Percentiles rank a stretch among this genome's conserved stretches.
Evolutionary conservation across 1,284 basidiomycete species (phyloP).

Genomic region (Ustilago curta): DNA sequence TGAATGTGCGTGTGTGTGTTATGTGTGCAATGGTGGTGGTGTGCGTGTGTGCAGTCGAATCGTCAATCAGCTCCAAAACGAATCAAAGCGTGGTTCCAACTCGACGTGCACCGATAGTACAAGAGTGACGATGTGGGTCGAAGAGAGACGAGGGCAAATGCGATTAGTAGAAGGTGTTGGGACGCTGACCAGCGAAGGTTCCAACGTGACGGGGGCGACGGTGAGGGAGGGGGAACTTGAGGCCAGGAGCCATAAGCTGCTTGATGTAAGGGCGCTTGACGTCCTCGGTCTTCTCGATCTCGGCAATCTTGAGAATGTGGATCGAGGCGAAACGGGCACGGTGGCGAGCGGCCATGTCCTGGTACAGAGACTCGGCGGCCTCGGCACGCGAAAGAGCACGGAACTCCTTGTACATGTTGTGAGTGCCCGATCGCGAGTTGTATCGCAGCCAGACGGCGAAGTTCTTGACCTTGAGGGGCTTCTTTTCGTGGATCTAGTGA

Average conservation of each 20-base stretch:
- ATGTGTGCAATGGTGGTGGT: not conserved
- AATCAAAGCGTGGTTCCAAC: not conserved
- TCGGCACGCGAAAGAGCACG: slow-evolving; percentile 93
- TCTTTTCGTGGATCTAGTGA: slow-evolving; percentile 78
- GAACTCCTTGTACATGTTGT: slow-evolving; percentile 84
- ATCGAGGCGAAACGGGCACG: slow-evolving; percentile 99
- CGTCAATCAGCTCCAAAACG: not conserved
- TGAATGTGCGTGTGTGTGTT: not conserved
- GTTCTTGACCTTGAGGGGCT: slow-evolving; percentile 98
- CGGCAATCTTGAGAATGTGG: slow-evolving; percentile 92
- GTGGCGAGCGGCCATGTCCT: slow-evolving; percentile 99
- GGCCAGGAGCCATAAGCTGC: slow-evolving; percentile 87
- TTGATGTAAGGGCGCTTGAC: slow-evolving; percentile 90
- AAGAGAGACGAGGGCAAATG: slow-evolving; percentile 9
- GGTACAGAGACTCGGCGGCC: slow-evolving; percentile 96
- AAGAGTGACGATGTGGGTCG: not conserved
- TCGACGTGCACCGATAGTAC: slow-evolving; percentile 1
- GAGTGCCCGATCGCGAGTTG: slow-evolving; percentile 72
- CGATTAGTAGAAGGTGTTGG: slow-evolving; percentile 71
- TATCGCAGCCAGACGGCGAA: slow-evolving; percentile 99
- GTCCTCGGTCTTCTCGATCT: slow-evolving; percentile 91
- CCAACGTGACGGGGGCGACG: slow-evolving; percentile 73
- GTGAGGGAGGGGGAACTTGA: slow-evolving; percentile 99
- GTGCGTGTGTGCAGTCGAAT: slow-evolving; percentile 2
- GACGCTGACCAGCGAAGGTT: slow-evolving; percentile 70